A percentile compares a stretch with the other conserved stretches of the same genome.
Evolutionary conservation across 176 grass and related monocot species (phyloP).

Genomic region (Oryza glaberrima): DNA sequence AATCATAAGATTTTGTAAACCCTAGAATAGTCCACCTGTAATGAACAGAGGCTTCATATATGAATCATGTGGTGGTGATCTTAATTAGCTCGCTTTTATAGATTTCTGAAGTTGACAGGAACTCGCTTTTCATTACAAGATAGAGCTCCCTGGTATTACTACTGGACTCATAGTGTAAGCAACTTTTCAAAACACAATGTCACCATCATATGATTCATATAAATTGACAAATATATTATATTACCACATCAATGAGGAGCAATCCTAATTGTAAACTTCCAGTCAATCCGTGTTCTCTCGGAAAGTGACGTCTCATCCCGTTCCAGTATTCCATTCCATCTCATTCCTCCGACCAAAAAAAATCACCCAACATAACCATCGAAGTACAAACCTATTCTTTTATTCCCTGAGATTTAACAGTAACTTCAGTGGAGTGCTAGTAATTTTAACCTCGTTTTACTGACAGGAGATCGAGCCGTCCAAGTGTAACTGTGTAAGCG

Average conservation of each 20-base stretch:
- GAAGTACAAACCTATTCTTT: not conserved
- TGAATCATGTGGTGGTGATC: no score
- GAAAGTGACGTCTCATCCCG: not conserved
- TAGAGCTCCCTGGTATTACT: not conserved
- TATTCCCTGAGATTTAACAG: no score
- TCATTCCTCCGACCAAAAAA: not conserved
- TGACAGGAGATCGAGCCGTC: not conserved
- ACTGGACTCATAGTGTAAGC: no score
- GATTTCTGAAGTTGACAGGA: not conserved
- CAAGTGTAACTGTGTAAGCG: constrained; percentile 1
- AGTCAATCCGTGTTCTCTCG: not conserved
- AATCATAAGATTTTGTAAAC: no score
- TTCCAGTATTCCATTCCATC: not conserved
- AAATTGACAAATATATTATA: not conserved
- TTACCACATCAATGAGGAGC: not conserved
- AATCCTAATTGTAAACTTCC: not conserved
- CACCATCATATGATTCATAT: not conserved
- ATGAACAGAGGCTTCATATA: no score
- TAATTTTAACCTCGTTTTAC: not conserved
- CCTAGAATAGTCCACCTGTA: no score
- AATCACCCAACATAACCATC: not conserved
- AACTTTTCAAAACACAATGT: not conserved
- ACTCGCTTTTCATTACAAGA: not conserved
- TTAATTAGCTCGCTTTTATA: not conserved
- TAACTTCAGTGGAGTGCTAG: not conserved